Evolutionary conservation across 1,284 basidiomycete species (phyloP).

Genomic region (Pseudozyma hubeiensis): DNA sequence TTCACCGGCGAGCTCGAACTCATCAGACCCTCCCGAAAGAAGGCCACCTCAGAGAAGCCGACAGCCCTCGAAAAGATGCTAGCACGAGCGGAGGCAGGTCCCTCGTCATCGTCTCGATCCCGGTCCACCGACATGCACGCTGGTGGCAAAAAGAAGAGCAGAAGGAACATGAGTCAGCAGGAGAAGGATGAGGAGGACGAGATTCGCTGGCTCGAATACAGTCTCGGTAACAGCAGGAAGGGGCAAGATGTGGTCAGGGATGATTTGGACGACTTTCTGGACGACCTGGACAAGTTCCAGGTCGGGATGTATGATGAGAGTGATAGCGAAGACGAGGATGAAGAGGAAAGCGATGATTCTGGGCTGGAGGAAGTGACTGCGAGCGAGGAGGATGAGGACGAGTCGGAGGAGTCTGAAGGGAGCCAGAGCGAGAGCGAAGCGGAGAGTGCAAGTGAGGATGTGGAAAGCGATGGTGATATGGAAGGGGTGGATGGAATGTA

Average conservation of each 20-base stretch:
- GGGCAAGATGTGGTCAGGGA: constrained; percentile 46
- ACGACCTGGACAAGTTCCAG: constrained; percentile 59
- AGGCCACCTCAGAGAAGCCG: constrained; percentile 18
- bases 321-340: constrained; percentile 15
- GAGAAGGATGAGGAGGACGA: constrained; percentile 67
- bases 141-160: constrained; percentile 32
- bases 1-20: constrained; percentile 44
- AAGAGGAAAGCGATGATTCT: constrained; percentile 20
- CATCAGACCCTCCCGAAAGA: constrained; percentile 8
- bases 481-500: constrained; percentile 28
- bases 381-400: constrained; percentile 8
- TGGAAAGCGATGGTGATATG: constrained; percentile 8
- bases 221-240: constrained; percentile 43
- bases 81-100: constrained; percentile 27
- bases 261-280: constrained; percentile 58
- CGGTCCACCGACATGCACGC: constrained; percentile 10
- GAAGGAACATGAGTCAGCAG: constrained; percentile 44
- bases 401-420: constrained; percentile 11
- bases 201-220: constrained; percentile 66
- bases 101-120: constrained; percentile 18
- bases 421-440: constrained; percentile 16
- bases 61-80: constrained; percentile 51
- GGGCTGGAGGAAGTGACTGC: constrained; percentile 21
- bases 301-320: constrained; percentile 49
- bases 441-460: background rate